phyloP scores from a whole-genome alignment of 495 filamentous ascomycete species.

The Neurospora sp. region DNA sequence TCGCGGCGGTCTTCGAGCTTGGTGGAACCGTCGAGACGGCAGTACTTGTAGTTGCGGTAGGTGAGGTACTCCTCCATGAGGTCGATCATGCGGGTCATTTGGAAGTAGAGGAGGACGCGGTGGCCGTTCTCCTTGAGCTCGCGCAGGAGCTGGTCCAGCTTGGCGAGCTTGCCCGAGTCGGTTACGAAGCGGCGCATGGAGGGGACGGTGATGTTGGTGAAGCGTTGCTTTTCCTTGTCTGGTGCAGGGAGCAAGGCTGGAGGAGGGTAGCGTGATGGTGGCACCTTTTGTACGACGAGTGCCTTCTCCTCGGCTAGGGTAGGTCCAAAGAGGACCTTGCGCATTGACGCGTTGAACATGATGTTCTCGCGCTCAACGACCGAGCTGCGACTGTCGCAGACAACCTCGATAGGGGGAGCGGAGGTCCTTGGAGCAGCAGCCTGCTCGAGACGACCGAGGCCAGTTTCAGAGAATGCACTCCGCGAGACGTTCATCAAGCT shows the following conservation, averaged over 20 bases:
- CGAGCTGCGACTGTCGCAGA: conserved; percentile 58
- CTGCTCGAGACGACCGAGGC: conserved; percentile 68
- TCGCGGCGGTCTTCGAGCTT: conserved; percentile 95
- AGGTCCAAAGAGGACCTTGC: conserved; percentile 63
- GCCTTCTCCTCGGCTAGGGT: conserved; percentile 57
- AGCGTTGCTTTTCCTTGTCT: conserved; percentile 66
- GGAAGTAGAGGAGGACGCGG: conserved; percentile 98
- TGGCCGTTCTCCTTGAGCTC: conserved; percentile 86
- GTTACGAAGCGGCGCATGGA: conserved; percentile 99
- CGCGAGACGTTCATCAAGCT: conserved; percentile 73
- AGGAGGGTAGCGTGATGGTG: conserved; percentile 51
- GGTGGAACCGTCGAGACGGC: conserved; percentile 92
- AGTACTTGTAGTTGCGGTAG: conserved; percentile 97
- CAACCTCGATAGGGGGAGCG: conserved; percentile 79
- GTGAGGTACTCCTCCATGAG: conserved; percentile 98
- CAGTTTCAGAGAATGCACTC: conserved; percentile 52
- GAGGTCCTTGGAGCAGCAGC: conserved; percentile 63
- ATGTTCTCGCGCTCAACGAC: conserved; percentile 58
- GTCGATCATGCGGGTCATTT: conserved; percentile 99
- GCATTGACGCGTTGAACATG: conserved; percentile 68
- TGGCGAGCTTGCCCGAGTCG: conserved; percentile 90
- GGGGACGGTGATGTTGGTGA: conserved; percentile 83
- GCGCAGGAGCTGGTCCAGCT: conserved; percentile 76
- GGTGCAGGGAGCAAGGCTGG: conserved; percentile 62
- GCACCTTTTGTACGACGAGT: conserved; percentile 58